Evolutionary conservation across 345 rosid species (phyloP).

Genomic region (Salix purpurea): DNA sequence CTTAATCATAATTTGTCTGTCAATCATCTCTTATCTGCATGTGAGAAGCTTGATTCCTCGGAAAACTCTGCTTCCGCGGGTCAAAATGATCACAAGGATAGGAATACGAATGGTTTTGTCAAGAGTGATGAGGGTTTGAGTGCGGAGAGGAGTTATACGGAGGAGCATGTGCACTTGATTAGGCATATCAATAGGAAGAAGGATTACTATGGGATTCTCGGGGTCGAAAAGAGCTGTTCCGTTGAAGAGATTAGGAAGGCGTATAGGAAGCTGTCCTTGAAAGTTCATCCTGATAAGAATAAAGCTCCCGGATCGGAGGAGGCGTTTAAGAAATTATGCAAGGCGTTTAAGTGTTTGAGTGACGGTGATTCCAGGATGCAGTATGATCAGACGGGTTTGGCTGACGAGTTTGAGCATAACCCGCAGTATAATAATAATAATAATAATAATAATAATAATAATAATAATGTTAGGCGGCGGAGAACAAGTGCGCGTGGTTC

Average conservation of each 20-base stretch:
- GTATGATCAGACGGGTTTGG: slow-evolving; percentile 71
- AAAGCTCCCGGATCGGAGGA: slow-evolving; percentile 91
- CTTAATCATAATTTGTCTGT: slow-evolving; percentile 44
- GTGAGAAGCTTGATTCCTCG: slow-evolving; percentile 48
- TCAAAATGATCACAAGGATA: slow-evolving; percentile 11
- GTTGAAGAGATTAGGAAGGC: slow-evolving; percentile 74
- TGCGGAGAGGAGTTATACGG: slow-evolving; percentile 32
- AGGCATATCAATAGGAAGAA: slow-evolving; percentile 49
- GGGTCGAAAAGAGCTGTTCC: slow-evolving; percentile 63
- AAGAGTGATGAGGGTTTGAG: too few species aligned
- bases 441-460: slow-evolving; percentile 19
- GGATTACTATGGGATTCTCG: slow-evolving; percentile 69
- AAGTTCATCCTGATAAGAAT: slow-evolving; percentile 94
- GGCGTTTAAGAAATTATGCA: slow-evolving; percentile 72
- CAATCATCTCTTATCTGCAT: slow-evolving; percentile 51
- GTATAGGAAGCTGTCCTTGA: slow-evolving; percentile 77
- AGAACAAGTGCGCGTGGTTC: slow-evolving; percentile 43
- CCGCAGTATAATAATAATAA: slow-evolving; percentile 41
- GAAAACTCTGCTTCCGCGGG: slow-evolving; percentile 12
- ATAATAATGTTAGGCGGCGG: slow-evolving; percentile 44
- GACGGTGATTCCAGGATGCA: slow-evolving; percentile 59
- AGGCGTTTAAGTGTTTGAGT: slow-evolving; percentile 77
- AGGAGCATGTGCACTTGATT: slow-evolving; percentile 56
- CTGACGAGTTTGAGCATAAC: slow-evolving; percentile 52
- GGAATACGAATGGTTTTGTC: too few species aligned